Evolutionary conservation across 257 asterid genomes (phyloP).

Genomic region (Cynanchum wilfordii): DNA sequence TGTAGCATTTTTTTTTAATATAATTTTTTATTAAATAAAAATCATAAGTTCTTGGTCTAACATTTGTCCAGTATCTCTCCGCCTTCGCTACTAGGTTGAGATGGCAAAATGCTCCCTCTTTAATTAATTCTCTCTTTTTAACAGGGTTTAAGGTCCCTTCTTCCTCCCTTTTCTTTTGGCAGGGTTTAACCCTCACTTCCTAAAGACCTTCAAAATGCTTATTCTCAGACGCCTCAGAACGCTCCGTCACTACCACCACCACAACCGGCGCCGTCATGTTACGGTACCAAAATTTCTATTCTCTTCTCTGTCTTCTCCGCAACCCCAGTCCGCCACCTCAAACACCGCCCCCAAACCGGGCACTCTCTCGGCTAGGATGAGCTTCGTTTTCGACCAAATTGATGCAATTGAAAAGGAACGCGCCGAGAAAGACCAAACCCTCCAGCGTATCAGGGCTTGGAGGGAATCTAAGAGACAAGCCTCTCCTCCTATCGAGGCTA

Average conservation of each 20-base stretch:
- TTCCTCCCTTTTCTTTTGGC: conserved; percentile 13
- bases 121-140: too few relatives aligned
- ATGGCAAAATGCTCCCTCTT: neutral
- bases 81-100: too few relatives aligned
- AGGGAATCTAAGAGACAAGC: conserved; percentile 61
- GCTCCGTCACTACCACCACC: neutral
- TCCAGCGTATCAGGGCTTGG: conserved; percentile 91
- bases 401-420: conserved; percentile 69
- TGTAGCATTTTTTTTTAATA: too few relatives aligned
- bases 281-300: conserved; percentile 5
- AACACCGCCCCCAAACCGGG: conserved; percentile 45
- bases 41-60: too few relatives aligned
- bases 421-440: conserved; percentile 69
- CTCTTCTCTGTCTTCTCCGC: conserved; percentile 34
- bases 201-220: neutral
- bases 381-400: conserved; percentile 85
- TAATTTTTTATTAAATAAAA: too few relatives aligned
- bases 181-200: conserved; percentile 28
- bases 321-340: conserved; percentile 28
- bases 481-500: conserved; percentile 17
- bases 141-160: conserved; percentile 20
- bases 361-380: conserved; percentile 82
- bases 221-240: conserved; percentile 6
- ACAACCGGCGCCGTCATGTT: neutral
- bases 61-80: too few relatives aligned